These are phyloP conservation scores for Penicillium coffeae DNA, from an alignment of 495 filamentous ascomycete species.

Conservation along the genomic window DNA sequence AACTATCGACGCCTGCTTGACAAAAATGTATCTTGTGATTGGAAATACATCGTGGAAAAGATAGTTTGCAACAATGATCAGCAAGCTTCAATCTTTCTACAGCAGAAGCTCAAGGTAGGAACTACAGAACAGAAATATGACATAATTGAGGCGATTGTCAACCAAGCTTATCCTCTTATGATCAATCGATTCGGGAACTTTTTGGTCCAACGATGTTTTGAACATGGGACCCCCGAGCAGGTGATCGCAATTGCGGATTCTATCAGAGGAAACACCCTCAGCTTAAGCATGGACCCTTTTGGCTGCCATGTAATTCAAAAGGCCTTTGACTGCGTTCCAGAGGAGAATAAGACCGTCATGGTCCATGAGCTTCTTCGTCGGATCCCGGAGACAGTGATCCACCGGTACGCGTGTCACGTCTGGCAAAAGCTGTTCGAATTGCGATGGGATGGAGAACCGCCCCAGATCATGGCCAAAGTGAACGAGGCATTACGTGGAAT, in stretches of 20 bases:
- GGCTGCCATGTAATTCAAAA: conserved; percentile 98
- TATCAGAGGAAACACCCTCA: conserved; percentile 91
- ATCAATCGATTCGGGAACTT: conserved; percentile 97
- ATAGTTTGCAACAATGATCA: conserved; percentile 99
- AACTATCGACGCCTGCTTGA: conserved; percentile 96
- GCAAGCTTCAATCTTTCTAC: conserved; percentile 96
- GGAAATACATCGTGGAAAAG: conserved; percentile 99
- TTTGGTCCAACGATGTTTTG: conserved; percentile 95
- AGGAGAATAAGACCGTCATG: conserved; percentile 97
- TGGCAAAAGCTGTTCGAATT: conserved; percentile 99
- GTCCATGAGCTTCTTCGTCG: conserved; percentile 92
- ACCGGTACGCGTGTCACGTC: conserved; percentile 97
- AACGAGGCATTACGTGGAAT: conserved; percentile 93
- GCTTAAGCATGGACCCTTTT: conserved; percentile 95
- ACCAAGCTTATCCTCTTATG: conserved; percentile 94
- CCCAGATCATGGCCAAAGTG: conserved; percentile 97
- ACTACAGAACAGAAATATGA: conserved; percentile 94
- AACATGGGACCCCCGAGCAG: conserved; percentile 94
- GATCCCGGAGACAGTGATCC: conserved; percentile 96
- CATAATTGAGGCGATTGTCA: conserved; percentile 93
- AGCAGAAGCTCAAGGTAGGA: conserved; percentile 97
- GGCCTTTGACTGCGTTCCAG: conserved; percentile 93
- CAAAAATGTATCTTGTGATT: conserved; percentile 94
- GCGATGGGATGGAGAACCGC: conserved; percentile 89
- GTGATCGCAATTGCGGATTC: conserved; percentile 91